A percentile compares a stretch with the other conserved stretches of the same genome.
These are phyloP conservation scores for Penicillium sclerotigenum DNA, from an alignment of 2,329 filamentous ascomycete species.

Conservation along the genomic window DNA sequence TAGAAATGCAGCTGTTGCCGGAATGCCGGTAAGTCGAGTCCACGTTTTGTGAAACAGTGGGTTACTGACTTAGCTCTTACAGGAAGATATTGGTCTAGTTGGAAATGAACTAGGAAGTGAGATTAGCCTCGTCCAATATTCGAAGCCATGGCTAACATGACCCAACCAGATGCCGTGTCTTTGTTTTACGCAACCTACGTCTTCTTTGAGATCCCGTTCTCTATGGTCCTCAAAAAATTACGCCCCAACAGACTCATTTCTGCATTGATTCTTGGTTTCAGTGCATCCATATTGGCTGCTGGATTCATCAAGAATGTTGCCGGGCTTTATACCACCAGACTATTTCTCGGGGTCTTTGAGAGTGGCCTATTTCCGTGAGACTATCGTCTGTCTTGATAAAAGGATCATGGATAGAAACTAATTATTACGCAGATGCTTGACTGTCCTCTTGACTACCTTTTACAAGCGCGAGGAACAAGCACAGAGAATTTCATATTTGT, in stretches of 20 bases:
- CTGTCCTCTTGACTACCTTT: conserved; percentile 23
- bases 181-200: conserved; percentile 48
- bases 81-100: conserved; percentile 33
- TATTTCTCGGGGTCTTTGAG: conserved; percentile 22
- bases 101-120: conserved; percentile 34
- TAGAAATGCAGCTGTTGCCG: conserved; percentile 15
- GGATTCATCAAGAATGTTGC: conserved; percentile 37
- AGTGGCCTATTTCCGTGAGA: conserved; percentile 18
- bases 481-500: conserved; percentile 23
- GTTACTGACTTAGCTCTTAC: not conserved
- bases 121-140: conserved; percentile 20
- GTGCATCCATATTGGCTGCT: conserved; percentile 38
- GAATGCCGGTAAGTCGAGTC: conserved; percentile 10
- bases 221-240: conserved; percentile 41
- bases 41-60: not conserved
- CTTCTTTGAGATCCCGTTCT: conserved; percentile 42
- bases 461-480: conserved; percentile 24
- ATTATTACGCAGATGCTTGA: conserved; percentile 12
- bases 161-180: conserved; percentile 34
- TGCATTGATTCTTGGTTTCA: conserved; percentile 36
- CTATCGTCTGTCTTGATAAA: not conserved
- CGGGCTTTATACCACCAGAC: conserved; percentile 28
- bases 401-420: not conserved
- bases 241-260: conserved; percentile 30
- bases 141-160: not conserved